Conservation (phyloP, 1,139 yeast genomes). For the Debaryomycetaceae sp. region DNA sequence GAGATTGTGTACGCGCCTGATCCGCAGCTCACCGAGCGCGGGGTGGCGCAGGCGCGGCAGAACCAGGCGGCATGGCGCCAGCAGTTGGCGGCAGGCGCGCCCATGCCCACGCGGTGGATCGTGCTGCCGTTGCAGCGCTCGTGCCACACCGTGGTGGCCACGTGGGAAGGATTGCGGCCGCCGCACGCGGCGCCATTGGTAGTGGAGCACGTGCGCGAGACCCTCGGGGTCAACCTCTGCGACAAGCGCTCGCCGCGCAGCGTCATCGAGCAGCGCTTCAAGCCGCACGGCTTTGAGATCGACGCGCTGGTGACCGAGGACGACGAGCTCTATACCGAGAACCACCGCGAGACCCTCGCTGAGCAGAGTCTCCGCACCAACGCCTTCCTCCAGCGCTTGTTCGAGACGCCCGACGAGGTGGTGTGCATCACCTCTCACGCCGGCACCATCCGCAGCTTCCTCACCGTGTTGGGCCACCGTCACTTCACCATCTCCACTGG, state of each 20-base stretch:
- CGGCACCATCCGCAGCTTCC: conserved; percentile 52
- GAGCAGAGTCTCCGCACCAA: conserved; percentile 48
- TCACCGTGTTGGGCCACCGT: conserved; percentile 51
- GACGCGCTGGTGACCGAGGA: conserved; percentile 45
- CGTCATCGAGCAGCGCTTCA: conserved; percentile 32
- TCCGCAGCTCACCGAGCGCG: conserved; percentile 58
- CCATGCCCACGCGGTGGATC: conserved; percentile 53
- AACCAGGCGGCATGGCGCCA: conserved; percentile 43
- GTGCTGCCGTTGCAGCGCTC: conserved; percentile 70
- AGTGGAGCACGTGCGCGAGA: conserved; percentile 53
- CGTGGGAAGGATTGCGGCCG: conserved; percentile 44
- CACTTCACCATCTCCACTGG: conserved; percentile 55
- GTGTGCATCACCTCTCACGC: conserved; percentile 59
- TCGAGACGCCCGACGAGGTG: conserved; percentile 32
- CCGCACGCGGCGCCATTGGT: conserved; percentile 20
- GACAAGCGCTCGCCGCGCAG: conserved; percentile 24
- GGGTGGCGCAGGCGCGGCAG: conserved; percentile 44
- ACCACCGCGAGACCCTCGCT: conserved; percentile 41
- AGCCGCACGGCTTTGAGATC: conserved; percentile 31
- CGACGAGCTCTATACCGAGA: conserved; percentile 38
- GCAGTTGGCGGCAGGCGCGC: conserved; percentile 47
- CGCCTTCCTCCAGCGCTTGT: conserved; percentile 43
- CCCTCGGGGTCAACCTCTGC: conserved; percentile 39
- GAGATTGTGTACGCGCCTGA: conserved; percentile 63
- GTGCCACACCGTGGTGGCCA: conserved; percentile 49